Base-by-base conservation (phyloP, 2,329 filamentous ascomycete species). In the Hypoxylon rubiginosum region DNA sequence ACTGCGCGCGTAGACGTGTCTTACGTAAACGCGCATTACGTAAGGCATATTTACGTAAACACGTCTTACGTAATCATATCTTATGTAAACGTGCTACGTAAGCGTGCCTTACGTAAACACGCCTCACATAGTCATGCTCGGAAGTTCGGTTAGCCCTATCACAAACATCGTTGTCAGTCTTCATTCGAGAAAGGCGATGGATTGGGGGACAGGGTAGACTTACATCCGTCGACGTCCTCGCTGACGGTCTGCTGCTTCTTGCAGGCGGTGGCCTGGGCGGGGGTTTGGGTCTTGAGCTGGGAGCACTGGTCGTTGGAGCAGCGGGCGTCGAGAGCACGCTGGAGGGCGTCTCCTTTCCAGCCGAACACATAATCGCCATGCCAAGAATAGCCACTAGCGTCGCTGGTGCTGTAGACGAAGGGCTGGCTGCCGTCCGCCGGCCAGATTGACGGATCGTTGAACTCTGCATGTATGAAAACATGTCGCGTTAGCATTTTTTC, bases 331-430 rank as follows among this genome's bases (percentile, higher is more conserved):
- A 74, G 62, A 26, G 72, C 72, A 51, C 65, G 76, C 64, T 79
- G 78, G 21, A 79, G 71, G 3, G 76, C 49, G 52, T 79, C 75
- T 52, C 76, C 76, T 57, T 78, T 74, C 76, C 76, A 78, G 36
- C 76, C 76, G 57, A 78, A 78, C 41, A 78, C 62, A 60, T 79
- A 79, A 58, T 79, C 77, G 26, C 76, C 76, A 62, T 78, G 76
- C 66, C 75, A 76, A 19, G 75, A 75, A 57, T 75, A 75, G 11
- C 77, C 77, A 3, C 73, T 77, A 26, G 67, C 53, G 55, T 74
- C 72, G 56, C 68, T 61, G 61, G 68, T 72, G 61, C 64, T 72
- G 58, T 70, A 73, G 13, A 73, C 71, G 49, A 73, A 72, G 2
- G 71, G 68, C 64, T 71, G 69, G 45, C 62, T 69, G 52, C 73